A percentile compares a stretch with the other conserved stretches of the same genome.
Evolutionary conservation across 352 stramenopile species (phyloP).

Genomic region (Albugo candida): DNA sequence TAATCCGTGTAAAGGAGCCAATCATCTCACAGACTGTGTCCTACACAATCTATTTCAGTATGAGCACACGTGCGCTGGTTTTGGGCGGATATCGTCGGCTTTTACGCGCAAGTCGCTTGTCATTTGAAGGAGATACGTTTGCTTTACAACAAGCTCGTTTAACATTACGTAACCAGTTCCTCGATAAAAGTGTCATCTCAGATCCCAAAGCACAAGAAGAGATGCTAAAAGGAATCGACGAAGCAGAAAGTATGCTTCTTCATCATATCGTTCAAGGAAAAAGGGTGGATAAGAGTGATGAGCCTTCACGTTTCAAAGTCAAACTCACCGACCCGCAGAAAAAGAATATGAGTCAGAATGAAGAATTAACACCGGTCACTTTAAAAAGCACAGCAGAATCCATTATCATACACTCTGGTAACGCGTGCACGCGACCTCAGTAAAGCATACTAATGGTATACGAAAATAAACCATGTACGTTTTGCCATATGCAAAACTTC

Average conservation of each 20-base stretch:
- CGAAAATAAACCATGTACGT: not conserved
- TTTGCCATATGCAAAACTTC: no score
- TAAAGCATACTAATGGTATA: not conserved
- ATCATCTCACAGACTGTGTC: no score
- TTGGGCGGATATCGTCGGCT: constrained; percentile 58
- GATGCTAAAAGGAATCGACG: constrained; percentile 53
- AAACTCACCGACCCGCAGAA: constrained; percentile 64
- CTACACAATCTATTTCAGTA: no score
- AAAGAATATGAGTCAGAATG: constrained; percentile 56
- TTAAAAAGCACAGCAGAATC: constrained; percentile 47
- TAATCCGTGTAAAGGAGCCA: no score
- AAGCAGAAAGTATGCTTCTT: constrained; percentile 69
- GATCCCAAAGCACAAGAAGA: constrained; percentile 30
- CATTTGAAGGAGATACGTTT: constrained; percentile 50
- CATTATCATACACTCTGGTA: constrained; percentile 65
- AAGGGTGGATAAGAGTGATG: constrained; percentile 17
- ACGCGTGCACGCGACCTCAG: constrained; percentile 38
- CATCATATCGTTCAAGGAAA: constrained; percentile 70
- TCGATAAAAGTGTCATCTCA: constrained; percentile 29
- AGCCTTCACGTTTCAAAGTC: constrained; percentile 30
- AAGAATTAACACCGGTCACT: constrained; percentile 61
- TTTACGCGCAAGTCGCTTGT: constrained; percentile 43
- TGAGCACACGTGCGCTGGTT: constrained; percentile 20
- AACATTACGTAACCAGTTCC: constrained; percentile 51
- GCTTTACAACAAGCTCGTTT: constrained; percentile 33